Evolutionary conservation across 1,284 basidiomycete species (phyloP).

Genomic region (Tremellales sp.): DNA sequence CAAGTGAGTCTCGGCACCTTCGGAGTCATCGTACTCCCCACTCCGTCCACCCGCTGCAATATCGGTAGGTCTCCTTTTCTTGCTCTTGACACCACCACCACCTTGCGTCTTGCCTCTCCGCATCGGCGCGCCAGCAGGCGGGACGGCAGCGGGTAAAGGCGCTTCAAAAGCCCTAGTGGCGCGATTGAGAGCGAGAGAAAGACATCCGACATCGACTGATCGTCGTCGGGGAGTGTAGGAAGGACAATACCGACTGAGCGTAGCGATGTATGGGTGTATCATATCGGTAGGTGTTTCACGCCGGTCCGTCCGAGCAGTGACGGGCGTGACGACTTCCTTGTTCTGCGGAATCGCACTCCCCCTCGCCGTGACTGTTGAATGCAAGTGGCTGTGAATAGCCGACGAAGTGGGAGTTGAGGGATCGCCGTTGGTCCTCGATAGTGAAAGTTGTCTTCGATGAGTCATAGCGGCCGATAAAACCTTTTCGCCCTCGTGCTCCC

Average conservation of each 20-base stretch:
- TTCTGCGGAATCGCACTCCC: too few species aligned
- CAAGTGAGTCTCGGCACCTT: conserved; percentile 55
- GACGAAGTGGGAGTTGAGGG: too few species aligned
- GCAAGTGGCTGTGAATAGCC: too few species aligned
- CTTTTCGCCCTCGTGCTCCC: conserved; percentile 40
- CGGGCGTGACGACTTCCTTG: neutral
- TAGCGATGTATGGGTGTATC: conserved; percentile 4
- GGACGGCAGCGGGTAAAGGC: neutral
- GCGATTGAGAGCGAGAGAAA: conserved; percentile 68
- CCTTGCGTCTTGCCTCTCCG: neutral
- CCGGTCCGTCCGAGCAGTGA: neutral
- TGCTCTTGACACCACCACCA: neutral
- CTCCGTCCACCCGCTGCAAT: neutral
- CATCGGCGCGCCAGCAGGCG: conserved; percentile 2
- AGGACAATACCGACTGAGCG: conserved; percentile 7
- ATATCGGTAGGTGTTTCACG: conserved; percentile 1
- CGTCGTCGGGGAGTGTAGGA: conserved; percentile 51
- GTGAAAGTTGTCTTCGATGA: neutral
- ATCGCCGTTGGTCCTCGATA: too few species aligned
- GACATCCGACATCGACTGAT: conserved; percentile 78
- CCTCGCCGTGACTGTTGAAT: too few species aligned
- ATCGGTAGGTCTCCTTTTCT: neutral
- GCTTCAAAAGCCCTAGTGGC: conserved; percentile 27
- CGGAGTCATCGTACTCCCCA: conserved; percentile 36
- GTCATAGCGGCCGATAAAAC: conserved; percentile 22